Conservation (phyloP, 1,284 basidiomycete species). For the Trametes hirsuta region DNA sequence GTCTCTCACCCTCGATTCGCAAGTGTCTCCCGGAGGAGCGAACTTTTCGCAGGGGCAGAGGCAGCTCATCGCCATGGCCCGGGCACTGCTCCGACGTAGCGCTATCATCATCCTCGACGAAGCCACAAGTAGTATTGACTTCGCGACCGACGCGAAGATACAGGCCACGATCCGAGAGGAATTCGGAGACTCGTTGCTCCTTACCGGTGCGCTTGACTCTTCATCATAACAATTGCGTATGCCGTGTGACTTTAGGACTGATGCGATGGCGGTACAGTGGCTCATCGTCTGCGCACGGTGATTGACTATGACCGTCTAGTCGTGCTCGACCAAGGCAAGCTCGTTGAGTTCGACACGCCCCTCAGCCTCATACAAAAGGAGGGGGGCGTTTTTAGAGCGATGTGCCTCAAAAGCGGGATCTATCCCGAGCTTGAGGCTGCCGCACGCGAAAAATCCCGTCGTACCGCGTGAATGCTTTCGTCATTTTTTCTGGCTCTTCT, state of each 20-base stretch:
- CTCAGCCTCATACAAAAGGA: constrained; percentile 30
- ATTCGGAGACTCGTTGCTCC: constrained; percentile 63
- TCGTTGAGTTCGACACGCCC: constrained; percentile 86
- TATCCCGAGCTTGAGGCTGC: constrained; percentile 67
- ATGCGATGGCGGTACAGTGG: constrained; percentile 42
- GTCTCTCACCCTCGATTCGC: constrained; percentile 66
- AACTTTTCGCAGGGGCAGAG: constrained; percentile 88
- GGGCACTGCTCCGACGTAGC: constrained; percentile 76
- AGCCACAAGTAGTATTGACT: constrained; percentile 78
- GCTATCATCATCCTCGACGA: constrained; percentile 86
- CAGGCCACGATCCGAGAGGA: constrained; percentile 82
- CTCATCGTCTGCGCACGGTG: constrained; percentile 73
- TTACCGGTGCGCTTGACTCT: constrained; percentile 29
- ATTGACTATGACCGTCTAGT: constrained; percentile 83
- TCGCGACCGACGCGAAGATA: constrained; percentile 78
- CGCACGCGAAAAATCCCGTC: no score
- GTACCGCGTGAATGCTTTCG: no score
- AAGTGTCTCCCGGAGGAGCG: constrained; percentile 77
- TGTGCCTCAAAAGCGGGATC: constrained; percentile 81
- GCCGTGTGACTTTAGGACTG: no score
- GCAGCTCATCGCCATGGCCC: constrained; percentile 81
- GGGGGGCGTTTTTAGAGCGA: constrained; percentile 59
- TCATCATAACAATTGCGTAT: no score
- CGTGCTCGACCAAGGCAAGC: constrained; percentile 79
- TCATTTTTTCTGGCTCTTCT: no score